Evolutionary conservation across 202 grass and related monocot genomes (phyloP).

Genomic region (Digitaria exilis): DNA sequence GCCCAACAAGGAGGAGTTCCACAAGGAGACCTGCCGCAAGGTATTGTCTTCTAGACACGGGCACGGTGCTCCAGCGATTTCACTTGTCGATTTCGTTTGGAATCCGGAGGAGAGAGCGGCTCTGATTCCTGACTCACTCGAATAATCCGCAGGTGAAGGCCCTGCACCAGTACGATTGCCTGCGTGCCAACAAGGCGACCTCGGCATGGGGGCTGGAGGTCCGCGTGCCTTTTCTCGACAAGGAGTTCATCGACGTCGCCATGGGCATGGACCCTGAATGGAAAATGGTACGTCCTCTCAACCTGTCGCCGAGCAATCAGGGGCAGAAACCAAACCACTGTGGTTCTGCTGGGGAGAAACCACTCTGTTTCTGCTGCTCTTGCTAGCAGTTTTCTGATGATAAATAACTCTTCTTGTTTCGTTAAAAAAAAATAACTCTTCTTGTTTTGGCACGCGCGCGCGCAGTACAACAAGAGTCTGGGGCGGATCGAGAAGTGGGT

Average conservation of each 20-base stretch:
- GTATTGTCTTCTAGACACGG: conserved; percentile 16
- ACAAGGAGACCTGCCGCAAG: conserved; percentile 93
- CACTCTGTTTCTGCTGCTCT: neutral
- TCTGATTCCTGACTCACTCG: no score
- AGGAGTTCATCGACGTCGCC: conserved; percentile 85
- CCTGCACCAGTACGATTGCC: conserved; percentile 88
- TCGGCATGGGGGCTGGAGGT: conserved; percentile 95
- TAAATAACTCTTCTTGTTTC: neutral
- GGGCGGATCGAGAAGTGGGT: conserved; percentile 97
- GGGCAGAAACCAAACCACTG: no score
- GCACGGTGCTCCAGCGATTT: neutral
- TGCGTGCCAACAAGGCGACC: conserved; percentile 88
- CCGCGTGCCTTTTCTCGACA: conserved; percentile 95
- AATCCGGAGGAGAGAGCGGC: no score
- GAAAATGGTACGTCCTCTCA: conserved; percentile 63
- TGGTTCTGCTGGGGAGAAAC: no score
- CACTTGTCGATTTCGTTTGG: neutral
- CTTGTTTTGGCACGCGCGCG: no score
- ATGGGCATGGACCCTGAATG: conserved; percentile 97
- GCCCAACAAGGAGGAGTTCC: conserved; percentile 93
- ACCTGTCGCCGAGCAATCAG: neutral
- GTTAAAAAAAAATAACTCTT: no score
- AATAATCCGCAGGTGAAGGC: conserved; percentile 66
- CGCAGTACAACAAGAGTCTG: conserved; percentile 65
- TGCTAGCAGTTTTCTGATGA: neutral